Conservation (phyloP, 2,329 filamentous ascomycete species). For the Esteya vermicola region DNA sequence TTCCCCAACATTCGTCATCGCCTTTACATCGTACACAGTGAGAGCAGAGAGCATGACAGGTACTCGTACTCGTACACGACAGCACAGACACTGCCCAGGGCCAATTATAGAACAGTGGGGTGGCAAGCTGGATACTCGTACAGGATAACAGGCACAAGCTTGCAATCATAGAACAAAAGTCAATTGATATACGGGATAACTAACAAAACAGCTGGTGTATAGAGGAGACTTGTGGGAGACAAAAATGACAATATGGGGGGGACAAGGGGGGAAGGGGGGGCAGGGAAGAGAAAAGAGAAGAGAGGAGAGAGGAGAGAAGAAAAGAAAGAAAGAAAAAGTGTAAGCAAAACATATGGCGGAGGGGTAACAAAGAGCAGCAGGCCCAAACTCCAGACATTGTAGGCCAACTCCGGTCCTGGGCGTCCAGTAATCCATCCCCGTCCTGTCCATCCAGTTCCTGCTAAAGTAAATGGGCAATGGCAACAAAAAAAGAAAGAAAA, state of each 20-base stretch:
- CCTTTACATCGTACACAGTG: too few relatives aligned
- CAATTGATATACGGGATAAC: too few relatives aligned
- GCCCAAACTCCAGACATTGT: background rate
- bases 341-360: background rate
- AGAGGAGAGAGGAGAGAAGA: background rate
- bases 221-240: too few relatives aligned
- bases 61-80: too few relatives aligned
- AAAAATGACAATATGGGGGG: background rate
- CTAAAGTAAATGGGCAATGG: background rate
- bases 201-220: too few relatives aligned
- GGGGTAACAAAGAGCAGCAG: background rate
- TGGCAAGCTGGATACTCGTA: too few relatives aligned
- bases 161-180: too few relatives aligned
- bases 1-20: too few relatives aligned
- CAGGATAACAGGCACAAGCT: too few relatives aligned
- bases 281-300: background rate
- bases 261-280: background rate
- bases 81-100: too few relatives aligned
- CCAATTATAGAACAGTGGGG: too few relatives aligned
- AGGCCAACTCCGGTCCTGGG: slow-evolving; percentile 3
- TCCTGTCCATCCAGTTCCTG: background rate
- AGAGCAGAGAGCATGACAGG: too few relatives aligned
- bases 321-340: background rate
- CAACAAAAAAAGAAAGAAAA: background rate
- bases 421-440: slow-evolving; percentile 1